phyloP scores from a whole-genome alignment of 768 basidiomycete species.

The Leccinum longicurvipes region DNA sequence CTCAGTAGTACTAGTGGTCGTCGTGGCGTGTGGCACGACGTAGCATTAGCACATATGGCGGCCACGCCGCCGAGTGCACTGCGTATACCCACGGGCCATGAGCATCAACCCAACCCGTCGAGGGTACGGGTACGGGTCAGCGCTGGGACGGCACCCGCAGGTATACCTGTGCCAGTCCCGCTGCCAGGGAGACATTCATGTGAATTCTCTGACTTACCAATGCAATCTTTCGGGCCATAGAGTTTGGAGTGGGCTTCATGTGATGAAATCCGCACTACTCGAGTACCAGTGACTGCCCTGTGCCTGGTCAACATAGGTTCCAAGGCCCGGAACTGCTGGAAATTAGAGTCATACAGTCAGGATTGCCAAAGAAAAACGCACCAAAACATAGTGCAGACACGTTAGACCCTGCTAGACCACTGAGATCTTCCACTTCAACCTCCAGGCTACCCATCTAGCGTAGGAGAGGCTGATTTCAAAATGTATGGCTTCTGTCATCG shows the following conservation, averaged over 20 bases:
- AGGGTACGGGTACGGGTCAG: too few species aligned
- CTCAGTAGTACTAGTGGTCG: too few species aligned
- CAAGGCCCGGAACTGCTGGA: constrained; percentile 57
- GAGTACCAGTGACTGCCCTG: constrained; percentile 40
- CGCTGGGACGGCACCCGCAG: too few species aligned
- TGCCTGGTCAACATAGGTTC: constrained; percentile 50
- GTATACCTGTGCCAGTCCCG: too few species aligned
- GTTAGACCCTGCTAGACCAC: too few species aligned
- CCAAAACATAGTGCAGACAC: constrained; percentile 79
- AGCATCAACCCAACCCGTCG: too few species aligned
- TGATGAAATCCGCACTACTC: constrained; percentile 81
- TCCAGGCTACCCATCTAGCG: constrained; percentile 35
- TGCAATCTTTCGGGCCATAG: constrained; percentile 65
- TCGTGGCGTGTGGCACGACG: too few species aligned
- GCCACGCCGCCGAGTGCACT: too few species aligned
- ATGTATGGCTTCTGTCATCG: constrained; percentile 29
- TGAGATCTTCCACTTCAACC: constrained; percentile 52
- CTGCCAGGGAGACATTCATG: too few species aligned
- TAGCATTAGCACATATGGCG: too few species aligned
- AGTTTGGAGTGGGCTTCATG: constrained; percentile 53
- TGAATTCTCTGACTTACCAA: constrained; percentile 52
- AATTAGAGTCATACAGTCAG: constrained; percentile 1
- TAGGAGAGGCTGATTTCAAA: constrained; percentile 55
- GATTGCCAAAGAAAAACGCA: constrained; percentile 37
- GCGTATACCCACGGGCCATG: too few species aligned